Percentiles rank a stretch among this genome's conserved stretches.
These are phyloP conservation scores for Termitomyces sp. DNA, from an alignment of 768 basidiomycete species.

Conservation along the genomic window DNA sequence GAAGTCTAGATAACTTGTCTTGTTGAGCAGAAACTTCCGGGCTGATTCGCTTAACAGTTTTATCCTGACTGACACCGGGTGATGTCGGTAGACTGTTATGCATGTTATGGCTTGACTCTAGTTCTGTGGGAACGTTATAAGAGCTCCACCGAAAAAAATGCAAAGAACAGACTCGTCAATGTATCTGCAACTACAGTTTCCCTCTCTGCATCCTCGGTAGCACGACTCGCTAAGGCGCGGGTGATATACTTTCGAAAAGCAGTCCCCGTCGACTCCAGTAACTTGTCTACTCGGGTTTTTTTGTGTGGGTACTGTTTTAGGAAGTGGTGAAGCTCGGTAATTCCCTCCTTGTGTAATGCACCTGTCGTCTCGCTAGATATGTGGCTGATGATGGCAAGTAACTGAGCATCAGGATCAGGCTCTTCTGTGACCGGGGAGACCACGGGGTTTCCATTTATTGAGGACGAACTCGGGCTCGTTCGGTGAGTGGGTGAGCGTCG, in stretches of 20 bases:
- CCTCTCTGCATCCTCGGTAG: slow-evolving; percentile 82
- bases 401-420: slow-evolving; percentile 81
- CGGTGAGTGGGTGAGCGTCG: slow-evolving; percentile 57
- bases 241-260: slow-evolving; percentile 91
- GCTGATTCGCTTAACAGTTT: slow-evolving; percentile 25
- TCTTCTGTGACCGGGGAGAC: slow-evolving; percentile 60
- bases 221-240: slow-evolving; percentile 79
- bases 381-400: slow-evolving; percentile 78
- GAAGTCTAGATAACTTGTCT: slow-evolving; percentile 67
- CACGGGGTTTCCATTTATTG: slow-evolving; percentile 48
- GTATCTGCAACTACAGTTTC: slow-evolving; percentile 80
- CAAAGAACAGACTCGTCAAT: slow-evolving; percentile 56
- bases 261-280: slow-evolving; percentile 83
- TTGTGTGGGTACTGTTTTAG: slow-evolving; percentile 88
- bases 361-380: slow-evolving; percentile 87
- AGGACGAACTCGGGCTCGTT: slow-evolving; percentile 65
- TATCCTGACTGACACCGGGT: slow-evolving; percentile 16
- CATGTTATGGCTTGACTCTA: slow-evolving; percentile 54
- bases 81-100: slow-evolving; percentile 27
- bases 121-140: slow-evolving; percentile 33
- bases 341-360: slow-evolving; percentile 87
- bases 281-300: slow-evolving; percentile 74
- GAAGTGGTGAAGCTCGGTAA: slow-evolving; percentile 92
- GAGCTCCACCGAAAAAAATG: background rate
- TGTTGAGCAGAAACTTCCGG: slow-evolving; percentile 36